These are phyloP conservation scores for Penicillium sp. DNA, from an alignment of 2,329 filamentous ascomycete species.

Conservation along the genomic window DNA sequence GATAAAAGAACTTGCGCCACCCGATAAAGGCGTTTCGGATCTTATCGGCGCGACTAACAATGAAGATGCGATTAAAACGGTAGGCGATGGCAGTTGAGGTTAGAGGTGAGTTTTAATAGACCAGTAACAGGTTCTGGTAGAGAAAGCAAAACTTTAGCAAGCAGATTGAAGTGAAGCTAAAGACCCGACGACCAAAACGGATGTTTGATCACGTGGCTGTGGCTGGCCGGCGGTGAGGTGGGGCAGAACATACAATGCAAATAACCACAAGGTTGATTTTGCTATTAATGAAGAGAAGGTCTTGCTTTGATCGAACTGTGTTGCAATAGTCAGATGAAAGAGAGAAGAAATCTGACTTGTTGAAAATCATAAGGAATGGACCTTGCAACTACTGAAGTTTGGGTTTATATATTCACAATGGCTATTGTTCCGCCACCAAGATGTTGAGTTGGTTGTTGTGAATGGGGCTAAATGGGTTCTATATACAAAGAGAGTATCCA, in stretches of 20 bases:
- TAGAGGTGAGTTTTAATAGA: neutral
- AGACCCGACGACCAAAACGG: conserved; percentile 3
- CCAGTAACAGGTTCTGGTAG: neutral
- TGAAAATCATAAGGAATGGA: neutral
- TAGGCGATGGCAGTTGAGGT: neutral
- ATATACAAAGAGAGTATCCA: neutral
- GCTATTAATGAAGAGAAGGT: neutral
- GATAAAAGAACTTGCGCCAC: conserved; percentile 15
- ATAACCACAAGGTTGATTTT: neutral
- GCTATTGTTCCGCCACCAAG: neutral
- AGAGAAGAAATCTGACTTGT: neutral
- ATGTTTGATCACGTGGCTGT: conserved; percentile 40
- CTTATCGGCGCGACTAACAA: neutral
- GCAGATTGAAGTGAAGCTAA: conserved; percentile 1
- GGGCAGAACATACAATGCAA: neutral
- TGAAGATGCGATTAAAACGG: neutral
- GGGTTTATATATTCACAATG: neutral
- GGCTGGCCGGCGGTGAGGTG: conserved; percentile 66
- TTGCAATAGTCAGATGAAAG: neutral
- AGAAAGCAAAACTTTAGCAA: neutral
- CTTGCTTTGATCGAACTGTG: neutral
- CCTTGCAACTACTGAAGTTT: neutral
- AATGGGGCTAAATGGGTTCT: neutral
- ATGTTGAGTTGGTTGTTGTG: neutral
- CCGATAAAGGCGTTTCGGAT: conserved; percentile 8